These are phyloP conservation scores for Quercus variabilis DNA, from an alignment of 306 rosid species.

Conservation along the genomic window DNA sequence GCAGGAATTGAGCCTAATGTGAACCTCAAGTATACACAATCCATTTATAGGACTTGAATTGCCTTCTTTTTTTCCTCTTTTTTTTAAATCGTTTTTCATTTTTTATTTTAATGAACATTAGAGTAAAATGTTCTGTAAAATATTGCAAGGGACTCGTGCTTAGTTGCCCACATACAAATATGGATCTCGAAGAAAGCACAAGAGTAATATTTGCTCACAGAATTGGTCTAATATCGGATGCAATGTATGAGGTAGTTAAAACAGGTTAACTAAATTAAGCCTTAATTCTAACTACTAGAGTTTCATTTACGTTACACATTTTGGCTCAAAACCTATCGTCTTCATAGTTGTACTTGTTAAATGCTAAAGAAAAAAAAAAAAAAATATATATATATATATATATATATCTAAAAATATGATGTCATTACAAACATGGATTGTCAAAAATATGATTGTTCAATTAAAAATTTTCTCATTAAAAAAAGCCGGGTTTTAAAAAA, in stretches of 20 bases:
- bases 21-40: slow-evolving; percentile 20
- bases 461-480: too few species aligned
- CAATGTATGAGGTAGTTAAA: slow-evolving; percentile 13
- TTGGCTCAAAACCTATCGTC: neutral
- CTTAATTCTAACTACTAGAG: too few species aligned
- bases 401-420: too few species aligned
- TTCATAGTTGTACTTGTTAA: too few species aligned
- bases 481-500: too few species aligned
- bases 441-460: too few species aligned
- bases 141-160: slow-evolving; percentile 4
- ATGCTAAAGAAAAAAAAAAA: too few species aligned
- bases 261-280: neutral
- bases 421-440: too few species aligned
- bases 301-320: neutral
- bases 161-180: slow-evolving; percentile 22
- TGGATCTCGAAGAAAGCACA: slow-evolving; percentile 1
- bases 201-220: slow-evolving; percentile 12
- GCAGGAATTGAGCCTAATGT: slow-evolving; percentile 10
- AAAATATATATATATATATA: too few species aligned
- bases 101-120: neutral
- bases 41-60: neutral
- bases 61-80: neutral
- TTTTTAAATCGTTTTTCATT: neutral
- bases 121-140: neutral
- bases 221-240: slow-evolving; percentile 21